Conservation (phyloP, 139 green algal species). For the Mychonastes homosphaera region DNA sequence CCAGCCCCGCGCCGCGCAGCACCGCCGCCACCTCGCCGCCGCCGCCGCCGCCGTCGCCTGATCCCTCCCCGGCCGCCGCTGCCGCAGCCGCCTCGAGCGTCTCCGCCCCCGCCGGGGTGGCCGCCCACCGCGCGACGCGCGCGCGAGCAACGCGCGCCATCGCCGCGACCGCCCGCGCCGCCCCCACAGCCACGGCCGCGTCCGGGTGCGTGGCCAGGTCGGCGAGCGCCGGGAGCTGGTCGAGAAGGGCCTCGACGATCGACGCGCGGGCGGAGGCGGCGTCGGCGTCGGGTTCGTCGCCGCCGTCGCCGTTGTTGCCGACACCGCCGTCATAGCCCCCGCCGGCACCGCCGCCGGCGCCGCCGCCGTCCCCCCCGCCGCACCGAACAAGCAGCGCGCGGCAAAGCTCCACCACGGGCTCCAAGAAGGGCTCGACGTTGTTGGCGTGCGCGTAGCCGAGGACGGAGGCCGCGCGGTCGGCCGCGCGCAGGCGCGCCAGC, state of each 20-base stretch:
- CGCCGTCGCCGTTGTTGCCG: slow-evolving; percentile 1
- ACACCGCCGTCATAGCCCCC: not conserved
- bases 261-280: slow-evolving; percentile 1
- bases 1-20: not conserved
- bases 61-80: too few relatives aligned
- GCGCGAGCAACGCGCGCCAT: slow-evolving; percentile 29
- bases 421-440: slow-evolving; percentile 71
- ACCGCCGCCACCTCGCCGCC: not conserved
- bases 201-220: slow-evolving; percentile 39
- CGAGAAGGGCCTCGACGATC: slow-evolving; percentile 13
- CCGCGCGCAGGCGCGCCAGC: too few relatives aligned
- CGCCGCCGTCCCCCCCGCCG: slow-evolving; percentile 17
- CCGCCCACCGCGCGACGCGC: not conserved
- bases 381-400: slow-evolving; percentile 34
- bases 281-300: slow-evolving; percentile 13
- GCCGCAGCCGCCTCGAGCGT: too few relatives aligned
- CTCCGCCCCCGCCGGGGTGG: too few relatives aligned
- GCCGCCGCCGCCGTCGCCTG: too few relatives aligned
- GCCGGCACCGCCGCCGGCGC: not conserved
- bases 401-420: slow-evolving; percentile 64
- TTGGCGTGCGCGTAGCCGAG: slow-evolving; percentile 72
- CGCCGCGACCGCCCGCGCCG: too few relatives aligned
- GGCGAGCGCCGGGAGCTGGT: slow-evolving; percentile 27
- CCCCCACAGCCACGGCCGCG: slow-evolving; percentile 22
- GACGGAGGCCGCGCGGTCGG: too few relatives aligned